phyloP scores from a whole-genome alignment of 352 stramenopile genomes.

The Blastocystis sp. region DNA sequence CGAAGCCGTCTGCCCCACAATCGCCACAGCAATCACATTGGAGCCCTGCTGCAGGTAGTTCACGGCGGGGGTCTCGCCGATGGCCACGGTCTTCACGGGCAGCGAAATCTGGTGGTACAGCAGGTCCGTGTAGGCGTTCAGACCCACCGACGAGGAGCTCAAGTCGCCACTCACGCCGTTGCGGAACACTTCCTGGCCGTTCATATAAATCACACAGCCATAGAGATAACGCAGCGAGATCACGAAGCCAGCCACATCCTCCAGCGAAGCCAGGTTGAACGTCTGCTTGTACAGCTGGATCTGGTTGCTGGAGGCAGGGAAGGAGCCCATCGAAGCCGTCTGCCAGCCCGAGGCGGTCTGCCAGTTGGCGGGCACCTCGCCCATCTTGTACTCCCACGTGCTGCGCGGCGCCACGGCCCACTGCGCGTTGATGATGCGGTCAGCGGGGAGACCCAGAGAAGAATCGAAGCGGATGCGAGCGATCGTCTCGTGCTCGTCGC shows the following conservation, averaged over 20 bases:
- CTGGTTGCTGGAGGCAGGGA: not conserved
- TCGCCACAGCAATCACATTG: not conserved
- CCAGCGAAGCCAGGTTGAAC: not conserved
- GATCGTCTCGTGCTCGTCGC: slow-evolving; percentile 32
- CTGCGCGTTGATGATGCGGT: slow-evolving; percentile 11
- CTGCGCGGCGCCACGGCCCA: not conserved
- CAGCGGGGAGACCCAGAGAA: not conserved
- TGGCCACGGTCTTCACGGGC: not conserved
- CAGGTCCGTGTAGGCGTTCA: not conserved
- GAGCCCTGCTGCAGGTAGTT: not conserved
- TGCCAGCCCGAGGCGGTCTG: not conserved
- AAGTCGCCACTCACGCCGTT: not conserved
- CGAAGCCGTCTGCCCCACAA: not conserved
- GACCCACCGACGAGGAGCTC: not conserved
- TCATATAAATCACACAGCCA: not conserved
- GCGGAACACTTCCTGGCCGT: not conserved
- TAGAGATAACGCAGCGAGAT: not conserved
- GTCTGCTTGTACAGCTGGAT: not conserved
- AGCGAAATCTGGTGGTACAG: not conserved
- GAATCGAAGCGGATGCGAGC: slow-evolving; percentile 1
- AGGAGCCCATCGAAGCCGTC: not conserved
- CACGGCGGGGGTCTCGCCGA: not conserved
- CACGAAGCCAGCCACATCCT: not conserved
- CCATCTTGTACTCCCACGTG: slow-evolving; percentile 42
- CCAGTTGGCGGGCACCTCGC: slow-evolving; percentile 16